These are phyloP conservation scores for Aspergillus sp. DNA, from an alignment of 2,329 filamentous ascomycete genomes.

Conservation along the genomic window DNA sequence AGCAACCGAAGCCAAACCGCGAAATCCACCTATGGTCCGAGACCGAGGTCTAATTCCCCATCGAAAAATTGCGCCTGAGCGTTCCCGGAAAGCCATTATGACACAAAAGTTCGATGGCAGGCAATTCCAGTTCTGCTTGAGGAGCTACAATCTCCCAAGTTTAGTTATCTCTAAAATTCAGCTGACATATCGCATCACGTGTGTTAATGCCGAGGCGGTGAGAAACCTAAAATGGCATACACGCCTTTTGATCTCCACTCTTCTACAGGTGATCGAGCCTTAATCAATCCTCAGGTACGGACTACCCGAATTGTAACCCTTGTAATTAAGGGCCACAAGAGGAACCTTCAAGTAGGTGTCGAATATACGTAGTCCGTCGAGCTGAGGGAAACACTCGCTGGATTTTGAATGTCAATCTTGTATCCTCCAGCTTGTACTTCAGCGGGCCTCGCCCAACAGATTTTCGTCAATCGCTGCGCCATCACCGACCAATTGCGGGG, in stretches of 20 bases:
- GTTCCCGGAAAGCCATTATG: constrained; percentile 37
- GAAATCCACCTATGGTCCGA: constrained; percentile 20
- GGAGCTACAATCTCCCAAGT: not conserved
- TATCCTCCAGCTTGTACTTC: not conserved
- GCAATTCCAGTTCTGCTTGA: not conserved
- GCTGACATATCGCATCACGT: constrained; percentile 6
- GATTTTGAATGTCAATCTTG: too few relatives aligned
- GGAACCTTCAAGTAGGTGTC: not conserved
- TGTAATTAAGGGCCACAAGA: not conserved
- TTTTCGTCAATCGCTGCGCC: constrained; percentile 12
- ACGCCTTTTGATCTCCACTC: not conserved
- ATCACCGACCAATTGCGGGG: constrained; percentile 34
- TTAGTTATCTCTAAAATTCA: constrained; percentile 11
- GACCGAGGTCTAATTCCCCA: constrained; percentile 27
- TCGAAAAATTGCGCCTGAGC: constrained; percentile 28
- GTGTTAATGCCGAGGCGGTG: not conserved
- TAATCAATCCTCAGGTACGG: not conserved
- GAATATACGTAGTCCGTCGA: not conserved
- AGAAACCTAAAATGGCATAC: not conserved
- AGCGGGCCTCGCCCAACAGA: not conserved
- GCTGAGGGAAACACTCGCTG: not conserved
- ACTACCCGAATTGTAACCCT: not conserved
- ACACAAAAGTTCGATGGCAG: not conserved
- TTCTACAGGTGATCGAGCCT: not conserved
- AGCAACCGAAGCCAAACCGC: constrained; percentile 42